A percentile compares a stretch with the other conserved stretches of the same genome.
phyloP scores from a whole-genome alignment of 768 basidiomycete genomes.

The Trametes punicea region DNA sequence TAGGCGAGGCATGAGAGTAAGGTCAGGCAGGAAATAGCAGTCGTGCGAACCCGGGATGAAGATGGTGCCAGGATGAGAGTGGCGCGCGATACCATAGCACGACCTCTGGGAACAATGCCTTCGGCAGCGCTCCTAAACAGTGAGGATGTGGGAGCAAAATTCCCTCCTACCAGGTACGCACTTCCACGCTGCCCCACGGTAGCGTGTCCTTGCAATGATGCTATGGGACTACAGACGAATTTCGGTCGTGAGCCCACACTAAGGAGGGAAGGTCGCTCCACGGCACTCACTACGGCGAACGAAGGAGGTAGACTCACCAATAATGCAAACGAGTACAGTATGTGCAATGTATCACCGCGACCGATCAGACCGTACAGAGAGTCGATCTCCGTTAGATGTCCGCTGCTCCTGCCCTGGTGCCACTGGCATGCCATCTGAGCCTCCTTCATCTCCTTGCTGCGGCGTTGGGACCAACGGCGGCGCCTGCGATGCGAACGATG shows the following conservation, averaged over 20 bases:
- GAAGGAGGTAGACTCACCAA: slow-evolving; percentile 14
- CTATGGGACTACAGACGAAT: not conserved
- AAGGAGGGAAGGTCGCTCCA: slow-evolving; percentile 1
- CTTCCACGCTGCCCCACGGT: slow-evolving; percentile 17
- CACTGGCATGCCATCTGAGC: too few relatives aligned
- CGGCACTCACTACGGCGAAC: not conserved
- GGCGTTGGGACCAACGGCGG: slow-evolving; percentile 16
- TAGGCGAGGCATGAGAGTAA: slow-evolving; percentile 7
- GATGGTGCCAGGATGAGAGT: slow-evolving; percentile 9
- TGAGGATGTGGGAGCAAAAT: slow-evolving; percentile 11
- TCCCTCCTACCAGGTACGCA: slow-evolving; percentile 7
- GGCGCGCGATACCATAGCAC: not conserved
- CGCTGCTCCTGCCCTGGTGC: not conserved
- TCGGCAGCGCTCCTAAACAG: slow-evolving; percentile 1
- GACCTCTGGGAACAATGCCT: slow-evolving; percentile 12
- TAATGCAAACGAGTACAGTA: slow-evolving; percentile 18
- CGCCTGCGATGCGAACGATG: slow-evolving; percentile 21
- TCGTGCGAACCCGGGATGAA: slow-evolving; percentile 8
- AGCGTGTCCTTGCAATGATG: not conserved
- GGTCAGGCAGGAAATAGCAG: slow-evolving; percentile 5
- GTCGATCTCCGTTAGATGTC: slow-evolving; percentile 14
- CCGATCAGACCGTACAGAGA: slow-evolving; percentile 12
- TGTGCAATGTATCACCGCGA: slow-evolving; percentile 14
- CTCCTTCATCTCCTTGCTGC: not conserved
- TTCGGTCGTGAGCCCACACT: slow-evolving; percentile 3